Evolutionary conservation across 2,329 filamentous ascomycete species (phyloP).

Genomic region (Aspergillus sp.): DNA sequence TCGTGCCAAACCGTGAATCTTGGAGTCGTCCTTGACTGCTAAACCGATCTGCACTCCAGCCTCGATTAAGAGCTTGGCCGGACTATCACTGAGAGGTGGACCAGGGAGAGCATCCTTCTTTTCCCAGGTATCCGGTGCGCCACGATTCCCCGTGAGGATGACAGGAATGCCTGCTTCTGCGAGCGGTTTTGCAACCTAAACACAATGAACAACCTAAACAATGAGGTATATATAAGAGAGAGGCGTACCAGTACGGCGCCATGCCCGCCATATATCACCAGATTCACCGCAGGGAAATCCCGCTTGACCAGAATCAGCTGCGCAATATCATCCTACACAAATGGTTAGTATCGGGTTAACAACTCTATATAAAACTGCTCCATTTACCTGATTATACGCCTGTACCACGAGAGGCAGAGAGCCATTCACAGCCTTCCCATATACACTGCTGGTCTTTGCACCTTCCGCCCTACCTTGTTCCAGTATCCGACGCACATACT

Average conservation of each 20-base stretch:
- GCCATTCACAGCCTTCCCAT: background rate
- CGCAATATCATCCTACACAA: constrained; percentile 4
- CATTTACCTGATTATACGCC: background rate
- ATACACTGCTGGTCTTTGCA: background rate
- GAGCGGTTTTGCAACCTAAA: constrained; percentile 41
- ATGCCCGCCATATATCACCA: background rate
- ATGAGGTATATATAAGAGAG: background rate
- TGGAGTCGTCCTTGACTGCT: constrained; percentile 30
- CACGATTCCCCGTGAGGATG: constrained; percentile 44
- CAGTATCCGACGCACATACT: background rate
- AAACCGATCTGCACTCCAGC: constrained; percentile 29
- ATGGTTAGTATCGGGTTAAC: background rate
- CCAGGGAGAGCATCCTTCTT: constrained; percentile 41
- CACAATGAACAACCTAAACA: too few species aligned
- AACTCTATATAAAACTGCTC: background rate
- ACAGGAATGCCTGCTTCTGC: constrained; percentile 43
- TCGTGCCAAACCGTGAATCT: constrained; percentile 5
- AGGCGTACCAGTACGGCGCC: background rate
- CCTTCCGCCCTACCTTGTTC: background rate
- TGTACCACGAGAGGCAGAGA: background rate
- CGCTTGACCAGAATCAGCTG: constrained; percentile 3
- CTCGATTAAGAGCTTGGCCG: background rate
- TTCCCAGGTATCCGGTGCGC: constrained; percentile 35
- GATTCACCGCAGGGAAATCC: background rate
- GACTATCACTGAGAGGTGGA: constrained; percentile 43